Conservation (phyloP, 2,329 filamentous ascomycete genomes). For the Scopulariopsis brevicaulis region DNA sequence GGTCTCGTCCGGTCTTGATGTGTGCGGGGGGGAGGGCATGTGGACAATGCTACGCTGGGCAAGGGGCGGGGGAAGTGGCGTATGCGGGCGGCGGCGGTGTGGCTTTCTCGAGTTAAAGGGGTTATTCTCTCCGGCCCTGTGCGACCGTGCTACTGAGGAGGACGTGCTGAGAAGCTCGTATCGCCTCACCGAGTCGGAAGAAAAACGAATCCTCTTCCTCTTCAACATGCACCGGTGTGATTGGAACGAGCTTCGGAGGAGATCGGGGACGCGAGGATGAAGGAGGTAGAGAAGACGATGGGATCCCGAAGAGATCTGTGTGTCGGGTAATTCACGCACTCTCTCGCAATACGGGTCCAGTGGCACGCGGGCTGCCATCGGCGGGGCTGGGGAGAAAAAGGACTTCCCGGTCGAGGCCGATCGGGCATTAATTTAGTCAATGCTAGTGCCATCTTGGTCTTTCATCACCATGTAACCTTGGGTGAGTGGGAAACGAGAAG, state of each 20-base stretch:
- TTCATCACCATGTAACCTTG: not conserved
- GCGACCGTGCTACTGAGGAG: not conserved
- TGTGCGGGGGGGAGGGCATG: too few species aligned
- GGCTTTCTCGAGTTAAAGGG: not conserved
- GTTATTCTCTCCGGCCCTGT: not conserved
- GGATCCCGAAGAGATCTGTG: too few species aligned
- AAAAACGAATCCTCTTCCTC: too few species aligned
- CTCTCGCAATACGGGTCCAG: too few species aligned
- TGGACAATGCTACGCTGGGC: not conserved
- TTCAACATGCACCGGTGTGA: too few species aligned
- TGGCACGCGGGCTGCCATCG: too few species aligned
- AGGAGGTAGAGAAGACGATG: too few species aligned
- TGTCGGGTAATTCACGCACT: too few species aligned
- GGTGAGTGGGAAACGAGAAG: not conserved
- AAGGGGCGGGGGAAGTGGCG: not conserved
- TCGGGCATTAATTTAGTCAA: not conserved
- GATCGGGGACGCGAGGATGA: too few species aligned
- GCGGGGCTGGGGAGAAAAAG: not conserved
- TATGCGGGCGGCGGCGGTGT: not conserved
- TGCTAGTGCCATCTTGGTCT: not conserved
- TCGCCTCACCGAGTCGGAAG: too few species aligned
- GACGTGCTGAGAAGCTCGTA: not conserved
- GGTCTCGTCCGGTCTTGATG: not conserved
- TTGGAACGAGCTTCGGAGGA: too few species aligned
- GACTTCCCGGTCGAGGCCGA: not conserved